These are phyloP conservation scores for Colletotrichum liaoningense DNA, from an alignment of 2,329 filamentous ascomycete genomes.

Conservation along the genomic window DNA sequence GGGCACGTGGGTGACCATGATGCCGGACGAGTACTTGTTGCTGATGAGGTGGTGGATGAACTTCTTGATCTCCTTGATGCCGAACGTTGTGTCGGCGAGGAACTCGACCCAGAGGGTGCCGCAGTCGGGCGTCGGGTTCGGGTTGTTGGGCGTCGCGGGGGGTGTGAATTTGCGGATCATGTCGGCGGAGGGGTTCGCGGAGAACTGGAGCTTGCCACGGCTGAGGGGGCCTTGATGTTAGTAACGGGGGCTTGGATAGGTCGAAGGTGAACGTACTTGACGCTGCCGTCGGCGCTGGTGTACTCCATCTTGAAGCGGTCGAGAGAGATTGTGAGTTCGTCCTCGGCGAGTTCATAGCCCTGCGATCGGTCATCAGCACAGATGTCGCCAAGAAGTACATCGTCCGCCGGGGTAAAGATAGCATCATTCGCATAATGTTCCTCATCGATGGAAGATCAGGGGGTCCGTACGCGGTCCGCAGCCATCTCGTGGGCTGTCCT, in stretches of 20 bases:
- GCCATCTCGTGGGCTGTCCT: conserved; percentile 96
- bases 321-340: conserved; percentile 88
- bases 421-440: too few relatives aligned
- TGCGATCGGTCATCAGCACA: conserved; percentile 52
- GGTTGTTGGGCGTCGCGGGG: conserved; percentile 74
- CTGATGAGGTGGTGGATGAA: conserved; percentile 86
- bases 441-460: neutral
- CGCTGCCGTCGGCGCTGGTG: conserved; percentile 76
- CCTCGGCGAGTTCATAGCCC: conserved; percentile 93
- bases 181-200: conserved; percentile 81
- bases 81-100: conserved; percentile 81
- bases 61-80: conserved; percentile 90
- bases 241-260: neutral
- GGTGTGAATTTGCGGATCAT: conserved; percentile 90
- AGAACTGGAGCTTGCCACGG: conserved; percentile 87
- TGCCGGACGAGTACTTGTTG: conserved; percentile 87
- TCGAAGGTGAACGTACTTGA: conserved; percentile 70
- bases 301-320: conserved; percentile 83
- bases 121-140: conserved; percentile 78
- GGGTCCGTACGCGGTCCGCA: conserved; percentile 78
- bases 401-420: neutral
- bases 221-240: conserved; percentile 56
- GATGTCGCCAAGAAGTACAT: neutral
- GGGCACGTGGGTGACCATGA: conserved; percentile 86
- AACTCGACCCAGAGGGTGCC: conserved; percentile 96